Conservation (phyloP, 2,329 filamentous ascomycete species). For the Dactylellina cionopaga region DNA sequence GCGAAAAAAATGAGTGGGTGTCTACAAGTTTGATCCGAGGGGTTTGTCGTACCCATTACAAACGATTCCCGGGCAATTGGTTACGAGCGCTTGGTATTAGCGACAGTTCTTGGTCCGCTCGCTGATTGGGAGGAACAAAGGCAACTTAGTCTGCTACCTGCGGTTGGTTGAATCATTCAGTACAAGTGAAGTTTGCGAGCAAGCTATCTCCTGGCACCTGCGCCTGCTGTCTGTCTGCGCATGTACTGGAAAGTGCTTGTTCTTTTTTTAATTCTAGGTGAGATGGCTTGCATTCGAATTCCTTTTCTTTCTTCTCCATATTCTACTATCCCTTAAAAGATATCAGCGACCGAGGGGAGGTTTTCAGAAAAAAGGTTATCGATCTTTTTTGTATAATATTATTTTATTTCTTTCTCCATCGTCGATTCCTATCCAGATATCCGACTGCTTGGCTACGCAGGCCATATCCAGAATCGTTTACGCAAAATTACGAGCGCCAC, state of each 20-base stretch:
- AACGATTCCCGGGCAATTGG: constrained; percentile 34
- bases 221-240: constrained; percentile 26
- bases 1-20: too few species aligned
- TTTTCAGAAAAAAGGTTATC: constrained; percentile 4
- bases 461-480: constrained; percentile 4
- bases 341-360: background rate
- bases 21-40: too few species aligned
- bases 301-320: constrained; percentile 13
- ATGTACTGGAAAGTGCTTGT: constrained; percentile 36
- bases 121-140: constrained; percentile 40
- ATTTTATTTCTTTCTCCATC: too few species aligned
- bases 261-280: constrained; percentile 16
- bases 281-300: constrained; percentile 16
- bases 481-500: constrained; percentile 23
- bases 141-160: constrained; percentile 4
- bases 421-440: too few species aligned
- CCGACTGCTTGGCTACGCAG: constrained; percentile 25
- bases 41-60: constrained; percentile 13
- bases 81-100: constrained; percentile 43
- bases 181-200: constrained; percentile 32
- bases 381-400: constrained; percentile 8
- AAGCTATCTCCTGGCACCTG: constrained; percentile 35
- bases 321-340: constrained; percentile 19
- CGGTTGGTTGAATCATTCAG: constrained; percentile 14
- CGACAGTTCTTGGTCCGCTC: constrained; percentile 15